Percentiles rank a stretch among this genome's conserved stretches.
Conservation (phyloP, 2,329 filamentous ascomycete species). For the Monosporascus ibericus region DNA sequence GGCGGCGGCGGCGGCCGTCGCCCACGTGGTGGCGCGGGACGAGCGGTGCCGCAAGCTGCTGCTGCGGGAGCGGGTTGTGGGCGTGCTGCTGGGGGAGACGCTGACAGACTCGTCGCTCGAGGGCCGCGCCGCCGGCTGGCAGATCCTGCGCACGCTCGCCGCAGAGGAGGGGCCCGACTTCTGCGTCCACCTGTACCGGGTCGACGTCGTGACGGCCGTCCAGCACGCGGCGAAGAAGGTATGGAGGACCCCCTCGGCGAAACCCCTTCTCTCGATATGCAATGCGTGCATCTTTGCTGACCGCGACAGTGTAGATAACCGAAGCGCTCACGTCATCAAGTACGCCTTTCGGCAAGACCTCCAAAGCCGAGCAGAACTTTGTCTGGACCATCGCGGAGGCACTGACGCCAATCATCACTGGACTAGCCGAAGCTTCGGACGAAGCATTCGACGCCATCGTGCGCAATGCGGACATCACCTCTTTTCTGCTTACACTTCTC, state of each 20-base stretch:
- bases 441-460: conserved; percentile 53
- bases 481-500: conserved; percentile 50
- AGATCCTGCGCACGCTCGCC: conserved; percentile 55
- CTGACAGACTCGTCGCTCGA: conserved; percentile 58
- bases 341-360: conserved; percentile 39
- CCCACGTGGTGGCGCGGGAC: conserved; percentile 54
- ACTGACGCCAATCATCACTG: conserved; percentile 45
- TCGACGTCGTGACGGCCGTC: conserved; percentile 56
- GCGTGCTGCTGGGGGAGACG: conserved; percentile 56
- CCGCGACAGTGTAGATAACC: conserved; percentile 29
- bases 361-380: conserved; percentile 47
- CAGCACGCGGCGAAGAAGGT: conserved; percentile 50
- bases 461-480: conserved; percentile 40
- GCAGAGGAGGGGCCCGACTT: conserved; percentile 62
- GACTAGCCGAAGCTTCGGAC: conserved; percentile 52
- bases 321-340: conserved; percentile 35
- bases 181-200: conserved; percentile 57
- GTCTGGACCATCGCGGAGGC: conserved; percentile 50
- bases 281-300: not conserved
- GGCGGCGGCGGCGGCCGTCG: conserved; percentile 52
- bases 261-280: no score
- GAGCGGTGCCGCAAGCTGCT: conserved; percentile 57
- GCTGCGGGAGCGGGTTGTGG: conserved; percentile 60
- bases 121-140: conserved; percentile 61
- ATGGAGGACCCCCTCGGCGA: conserved; percentile 19